Evolutionary conservation across 148 eudicot species (phyloP).

Genomic region (Silene conica): DNA sequence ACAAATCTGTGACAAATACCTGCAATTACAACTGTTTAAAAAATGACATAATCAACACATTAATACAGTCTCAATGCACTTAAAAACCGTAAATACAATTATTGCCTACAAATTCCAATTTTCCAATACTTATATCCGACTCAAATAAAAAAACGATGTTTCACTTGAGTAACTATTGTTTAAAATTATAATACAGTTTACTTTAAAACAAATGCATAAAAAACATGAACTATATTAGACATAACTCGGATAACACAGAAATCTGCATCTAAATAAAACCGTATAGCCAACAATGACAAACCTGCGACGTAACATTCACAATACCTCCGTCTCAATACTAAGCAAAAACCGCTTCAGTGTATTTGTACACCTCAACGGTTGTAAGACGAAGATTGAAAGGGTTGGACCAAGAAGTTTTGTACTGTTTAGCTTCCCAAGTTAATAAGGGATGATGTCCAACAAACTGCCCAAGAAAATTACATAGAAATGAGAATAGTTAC

Average conservation of each 20-base stretch:
- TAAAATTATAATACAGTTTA: no score
- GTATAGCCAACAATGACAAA: no score
- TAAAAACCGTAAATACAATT: no score
- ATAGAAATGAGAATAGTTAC: conserved; percentile 41
- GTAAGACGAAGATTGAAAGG: conserved; percentile 19
- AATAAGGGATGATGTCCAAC: conserved; percentile 18
- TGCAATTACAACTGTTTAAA: conserved; percentile 51
- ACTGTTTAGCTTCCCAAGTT: conserved; percentile 25
- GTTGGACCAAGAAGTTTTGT: conserved; percentile 20
- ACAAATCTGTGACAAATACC: conserved; percentile 93
- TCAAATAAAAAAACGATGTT: no score
- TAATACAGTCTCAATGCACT: no score
- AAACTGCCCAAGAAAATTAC: conserved; percentile 28
- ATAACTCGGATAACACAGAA: no score
- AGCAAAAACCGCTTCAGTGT: not conserved
- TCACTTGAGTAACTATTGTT: no score
- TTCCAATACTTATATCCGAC: no score
- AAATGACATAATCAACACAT: conserved; percentile 36
- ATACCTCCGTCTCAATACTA: not conserved
- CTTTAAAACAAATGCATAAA: no score
- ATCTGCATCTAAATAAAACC: no score
- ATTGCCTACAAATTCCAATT: no score
- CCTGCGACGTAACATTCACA: not conserved
- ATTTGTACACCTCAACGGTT: conserved; percentile 16
- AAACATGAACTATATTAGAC: no score